Conservation (phyloP, 2,329 filamentous ascomycete species). For the Sporothrix sp. region DNA sequence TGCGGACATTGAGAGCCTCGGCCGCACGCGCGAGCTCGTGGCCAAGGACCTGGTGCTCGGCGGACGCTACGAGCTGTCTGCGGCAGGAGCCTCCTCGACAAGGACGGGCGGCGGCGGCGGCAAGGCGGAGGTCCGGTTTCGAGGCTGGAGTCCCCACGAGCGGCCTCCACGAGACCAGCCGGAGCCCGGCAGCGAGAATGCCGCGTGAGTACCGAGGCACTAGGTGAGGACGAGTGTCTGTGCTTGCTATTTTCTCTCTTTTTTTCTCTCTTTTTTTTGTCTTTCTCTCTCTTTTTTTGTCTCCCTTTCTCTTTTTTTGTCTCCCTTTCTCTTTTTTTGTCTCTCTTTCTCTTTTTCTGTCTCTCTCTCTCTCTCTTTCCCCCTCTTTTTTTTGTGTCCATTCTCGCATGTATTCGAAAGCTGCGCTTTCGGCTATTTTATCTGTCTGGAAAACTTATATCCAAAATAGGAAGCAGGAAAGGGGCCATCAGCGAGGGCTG, state of each 20-base stretch:
- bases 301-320: not conserved
- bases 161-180: constrained; percentile 13
- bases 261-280: not conserved
- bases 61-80: constrained; percentile 61
- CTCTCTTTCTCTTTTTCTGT: too few species aligned
- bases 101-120: not conserved
- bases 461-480: not conserved
- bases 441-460: not conserved
- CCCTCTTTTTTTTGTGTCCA: too few species aligned
- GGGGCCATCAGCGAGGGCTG: not conserved
- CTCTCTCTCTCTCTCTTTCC: too few species aligned
- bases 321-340: too few species aligned
- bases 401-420: too few species aligned
- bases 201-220: too few species aligned
- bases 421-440: too few species aligned
- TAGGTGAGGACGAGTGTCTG: too few species aligned
- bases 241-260: not conserved
- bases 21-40: constrained; percentile 86
- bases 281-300: not conserved
- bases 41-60: constrained; percentile 87
- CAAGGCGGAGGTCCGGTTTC: constrained; percentile 14
- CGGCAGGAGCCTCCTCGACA: constrained; percentile 7
- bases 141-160: constrained; percentile 18
- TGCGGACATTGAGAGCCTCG: constrained; percentile 83
- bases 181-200: not conserved